Evolutionary conservation across 192 early-diverging fungal species (phyloP), one percentile per base, ranked within the genome.

Genomic region (Backusella liffmaniae): DNA sequence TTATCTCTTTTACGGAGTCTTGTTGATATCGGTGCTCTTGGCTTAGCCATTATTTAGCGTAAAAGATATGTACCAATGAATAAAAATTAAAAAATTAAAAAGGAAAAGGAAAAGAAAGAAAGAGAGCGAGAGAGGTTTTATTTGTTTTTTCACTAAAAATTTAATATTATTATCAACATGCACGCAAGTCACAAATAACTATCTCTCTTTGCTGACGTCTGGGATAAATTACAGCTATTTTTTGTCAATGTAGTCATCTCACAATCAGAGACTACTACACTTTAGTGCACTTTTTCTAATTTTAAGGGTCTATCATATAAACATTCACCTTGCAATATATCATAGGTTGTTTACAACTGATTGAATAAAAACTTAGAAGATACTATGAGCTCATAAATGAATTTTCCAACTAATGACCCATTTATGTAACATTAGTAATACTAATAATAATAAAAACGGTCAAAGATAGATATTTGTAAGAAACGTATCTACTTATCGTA

Each of bases 21-120:
- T 71, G 70, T 49, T 9, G 70, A 26, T 21, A 71, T 71, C 4
- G 70, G 70, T 49, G 39, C 42, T 71, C 70, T 71, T 16, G 18
- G 41, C 29, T 71, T 71, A 44, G 42, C 21, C 70, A 71, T 71
- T 18, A 10, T 71, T 46, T 62, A 26, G n/a, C 10, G 23, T 29
- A 29, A 62, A 29, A 62, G 56, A 26, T 62, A 62, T 29, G 2
- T 10, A 62, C 21, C 7, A 29, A 62, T 9, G 56, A 62, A 62
- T 21, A 62, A 62, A 62, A 62, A 56, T 23, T 56, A 62, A 49
- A 18, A 49, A 49, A 49, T 49, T 26, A 29, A 62, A 62, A 29
- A 62, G 23, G 21, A 12, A 59, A 59, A 59, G 21, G 18, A 56
- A 56, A 53, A 26, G 21, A 56, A n/a, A 56, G 21, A 56, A 56